Base-by-base conservation (phyloP, 2,329 filamentous ascomycete genomes). In the Trichoderma sp. region DNA sequence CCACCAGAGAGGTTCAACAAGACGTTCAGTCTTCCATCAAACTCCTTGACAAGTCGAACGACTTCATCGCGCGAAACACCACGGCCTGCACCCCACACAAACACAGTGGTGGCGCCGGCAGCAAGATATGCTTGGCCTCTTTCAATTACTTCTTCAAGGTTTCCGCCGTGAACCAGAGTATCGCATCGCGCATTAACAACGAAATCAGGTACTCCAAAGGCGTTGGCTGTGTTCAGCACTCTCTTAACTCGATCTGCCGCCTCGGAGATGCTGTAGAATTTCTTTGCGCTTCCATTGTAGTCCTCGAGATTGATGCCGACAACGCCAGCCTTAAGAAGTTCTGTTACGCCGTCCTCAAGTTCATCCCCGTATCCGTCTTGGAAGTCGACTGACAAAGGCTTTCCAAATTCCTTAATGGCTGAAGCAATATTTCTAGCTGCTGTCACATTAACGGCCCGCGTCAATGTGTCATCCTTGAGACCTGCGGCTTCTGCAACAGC, bases 301-400 rank as follows among this genome's bases (percentile, higher is more conserved):
- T 70, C 68, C 32, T 70, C 68, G 6, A 70, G 59, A 26, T 70
- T 70, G 6, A 70, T 55, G 28, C 68, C 68, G 8, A 57, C 68
- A 26, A 70, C 68, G 8, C 68, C 59, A 4, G 43, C 26, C n/a
- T 39, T 28, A 11, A 70, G 13, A 3, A 70, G 59, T 26, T 63
- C 68, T 7, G 36, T 57, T 28, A 64, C 53, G 12, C 55, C 68
- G 3, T 55, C 32, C 43, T 70, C 68, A n/a, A 70, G 59, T 30
- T 65, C 17, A 28, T 65, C 59, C 15, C 68, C 68, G 30, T 65
- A 70, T 57, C 36, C 59, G n/a, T 70, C 68, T 30, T 70, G 68
- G 13, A 57, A 55, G 26, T 70, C 68, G 2, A 65, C 59, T 7
- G 59, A 63, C n/a, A 70, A 28, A 13, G 68, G 68, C 34, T 70